Evolutionary conservation across 352 stramenopile species (phyloP), one percentile per base, ranked within the genome.

Genomic region (Plasmopara muralis): DNA sequence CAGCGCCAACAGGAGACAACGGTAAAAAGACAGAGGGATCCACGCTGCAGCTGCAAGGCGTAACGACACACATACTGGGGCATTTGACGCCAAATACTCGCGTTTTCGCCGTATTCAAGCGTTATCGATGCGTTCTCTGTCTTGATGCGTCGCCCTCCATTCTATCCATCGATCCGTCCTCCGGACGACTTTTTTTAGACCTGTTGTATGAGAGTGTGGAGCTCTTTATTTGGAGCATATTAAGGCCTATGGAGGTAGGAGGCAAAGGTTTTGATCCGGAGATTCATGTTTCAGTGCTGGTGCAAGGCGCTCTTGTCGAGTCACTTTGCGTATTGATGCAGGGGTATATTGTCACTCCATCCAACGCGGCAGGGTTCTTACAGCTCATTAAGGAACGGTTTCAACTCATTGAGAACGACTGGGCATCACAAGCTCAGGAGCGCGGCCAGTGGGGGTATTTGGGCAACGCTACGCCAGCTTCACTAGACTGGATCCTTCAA

Each of bases 121-220:
- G 77, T 40, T 95, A 93, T 44, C 81, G 83, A 46, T 89, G 83
- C 39, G 81, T 89, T 5, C 51, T 95, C 31, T 93, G 79, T 61
- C 69, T 95, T 15, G 85, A 95, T 53, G 80, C 78, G 25, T 93
- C 81, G 31, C 85, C 83, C 12, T 95, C 83, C 30, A 81, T 82
- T 18, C 61, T 90, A 18, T 87, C 85, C 25, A 93, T 95, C 45
- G 85, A 95, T 48, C 66, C 82, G 13, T 53, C 61, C 0, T 84
- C 77, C 0, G 85, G 83, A 9, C 72, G 72, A 2, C 62, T 93
- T 14, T 93, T 93, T 57, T 57, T 93, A 15, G 83, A 93, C 38
- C 59, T 91, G 57, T 57, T 90, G 9, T 91, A 84, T 56, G 77
- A 93, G 43, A 87, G 78, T 16, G 68, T 89, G 1, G 57, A 93